Evolutionary conservation across 768 basidiomycete species (phyloP), one percentile per base, ranked within the genome.

Genomic region (Mycena maculata): DNA sequence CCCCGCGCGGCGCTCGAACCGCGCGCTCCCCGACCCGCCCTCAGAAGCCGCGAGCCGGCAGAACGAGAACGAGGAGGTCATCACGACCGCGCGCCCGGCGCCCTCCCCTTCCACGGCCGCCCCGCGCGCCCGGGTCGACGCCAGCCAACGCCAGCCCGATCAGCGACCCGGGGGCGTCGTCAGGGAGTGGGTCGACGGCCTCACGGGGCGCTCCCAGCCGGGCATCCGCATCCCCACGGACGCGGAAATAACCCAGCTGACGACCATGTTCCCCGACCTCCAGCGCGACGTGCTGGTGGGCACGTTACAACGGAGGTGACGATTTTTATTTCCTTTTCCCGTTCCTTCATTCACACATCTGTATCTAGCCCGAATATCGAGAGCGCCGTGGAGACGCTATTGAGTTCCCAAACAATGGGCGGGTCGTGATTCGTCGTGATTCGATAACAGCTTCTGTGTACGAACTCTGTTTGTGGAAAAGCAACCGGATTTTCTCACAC

Each of bases 241-340:
- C 38, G 82, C 86, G 28, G 95, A 97, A 78, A 92, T 96, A 57
- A 76, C 82, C 10, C 88, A 92, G 50, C 72, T 96, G 59, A 86
- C 87, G 49, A 84, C 79, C 53, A 95, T 98, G 92, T 98, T 98
- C 75, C 95, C 95, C 23, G 87, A 92, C 74, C 74, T 93, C 30
- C 85, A 87, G 39, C 83, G 94, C 52, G 91, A 93, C 55, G 85
- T 88, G 25, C 81, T 96, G 12, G 85, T 95, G 2, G 86, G 86
- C 23, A 91, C 94, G 13, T 79, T 98, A 41, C 94, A 96, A 75
- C 81, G 92, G 76, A 96, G 92, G 95, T 94, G 73, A 6, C 8
- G 73, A 87, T 68, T 36, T 7, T 41, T 31, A 20, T 28, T 31
- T 25, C 30, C 23, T 38, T 13, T 28, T 20, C 41, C 25, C 41